Base-by-base conservation (phyloP, 805 yeast species). In the Myxozyma melibiosi region DNA sequence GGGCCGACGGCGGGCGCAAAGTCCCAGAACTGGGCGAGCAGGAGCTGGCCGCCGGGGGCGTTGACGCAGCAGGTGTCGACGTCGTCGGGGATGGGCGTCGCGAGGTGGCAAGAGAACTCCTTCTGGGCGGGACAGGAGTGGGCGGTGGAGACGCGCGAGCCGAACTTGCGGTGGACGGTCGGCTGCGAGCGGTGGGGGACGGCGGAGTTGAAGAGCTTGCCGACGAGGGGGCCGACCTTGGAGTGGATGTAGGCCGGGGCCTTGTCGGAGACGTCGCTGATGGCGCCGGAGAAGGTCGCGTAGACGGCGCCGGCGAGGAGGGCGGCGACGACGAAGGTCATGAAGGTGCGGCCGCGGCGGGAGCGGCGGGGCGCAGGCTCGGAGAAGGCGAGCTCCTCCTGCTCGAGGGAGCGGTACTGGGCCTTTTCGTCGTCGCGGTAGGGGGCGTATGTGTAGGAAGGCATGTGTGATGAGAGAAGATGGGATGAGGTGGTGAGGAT, bases 11-110 rank as follows among this genome's bases (percentile, higher is more conserved):
- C 80, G 0, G 94, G 91, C 58, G 76, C 73, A 68, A 86, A 87
- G 72, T 91, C 96, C 97, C 97, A 91, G 74, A 91, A 90, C 69
- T 91, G 98, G 0, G 97, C 88, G 68, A 83, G 87, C 50, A 91
- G 72, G 35, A 91, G 75, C 14, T 89, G 78, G 4, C 97, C 97
- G 45, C 95, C 92, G 8, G 91, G 91, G 46, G 81, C 80, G 68
- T 90, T 96, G 70, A 84, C 88, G 73, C 97, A 91, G 68, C 97
- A 91, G 2, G 82, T 68, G 69, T 89, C 84, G 38, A 58, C 43
- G 25, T 16, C 28, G 24, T 31, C 43, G 25, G 45, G 51, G 7
- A 24, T 30, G 16, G 52, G 13, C 41, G 35, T 16, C 24, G 50
- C 35, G 25, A 55, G 43, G 42, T 58, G 62, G 64, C 64, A 60